Conservation (phyloP, 306 rosid genomes). For the Cyclanthera cordifolia region DNA sequence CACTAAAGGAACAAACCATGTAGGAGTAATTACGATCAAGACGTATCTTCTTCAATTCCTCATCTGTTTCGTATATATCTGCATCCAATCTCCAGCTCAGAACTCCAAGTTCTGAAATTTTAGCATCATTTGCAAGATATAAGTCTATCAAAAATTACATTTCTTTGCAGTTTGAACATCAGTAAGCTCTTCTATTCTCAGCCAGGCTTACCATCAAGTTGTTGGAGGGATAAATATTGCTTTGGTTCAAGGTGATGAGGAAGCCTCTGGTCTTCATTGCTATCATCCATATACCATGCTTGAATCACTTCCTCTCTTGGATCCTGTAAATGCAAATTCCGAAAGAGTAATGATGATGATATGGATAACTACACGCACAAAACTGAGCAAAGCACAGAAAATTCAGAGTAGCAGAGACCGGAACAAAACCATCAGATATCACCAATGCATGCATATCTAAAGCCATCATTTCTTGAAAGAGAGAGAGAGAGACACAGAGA, state of each 20-base stretch:
- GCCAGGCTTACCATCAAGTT: constrained; percentile 52
- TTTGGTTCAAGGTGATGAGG: constrained; percentile 84
- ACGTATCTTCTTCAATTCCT: constrained; percentile 82
- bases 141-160: neutral
- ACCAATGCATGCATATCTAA: constrained; percentile 13
- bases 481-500: neutral
- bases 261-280: constrained; percentile 81
- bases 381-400: neutral
- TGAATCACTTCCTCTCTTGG: constrained; percentile 86
- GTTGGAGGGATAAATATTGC: constrained; percentile 65
- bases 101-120: constrained; percentile 83
- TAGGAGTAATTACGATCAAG: constrained; percentile 82
- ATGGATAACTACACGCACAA: neutral
- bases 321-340: constrained; percentile 36
- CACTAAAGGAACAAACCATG: constrained; percentile 37
- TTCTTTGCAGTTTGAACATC: neutral
- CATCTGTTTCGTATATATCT: constrained; percentile 71
- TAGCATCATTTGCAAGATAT: constrained; percentile 6
- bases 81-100: constrained; percentile 89
- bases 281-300: constrained; percentile 99
- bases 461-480: constrained; percentile 14
- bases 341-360: neutral
- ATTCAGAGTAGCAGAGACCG: neutral
- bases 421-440: neutral
- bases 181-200: constrained; percentile 4